Percentiles rank a stretch among this genome's conserved stretches.
phyloP scores from a whole-genome alignment of 306 rosid genomes.

The Vigna radiata region DNA sequence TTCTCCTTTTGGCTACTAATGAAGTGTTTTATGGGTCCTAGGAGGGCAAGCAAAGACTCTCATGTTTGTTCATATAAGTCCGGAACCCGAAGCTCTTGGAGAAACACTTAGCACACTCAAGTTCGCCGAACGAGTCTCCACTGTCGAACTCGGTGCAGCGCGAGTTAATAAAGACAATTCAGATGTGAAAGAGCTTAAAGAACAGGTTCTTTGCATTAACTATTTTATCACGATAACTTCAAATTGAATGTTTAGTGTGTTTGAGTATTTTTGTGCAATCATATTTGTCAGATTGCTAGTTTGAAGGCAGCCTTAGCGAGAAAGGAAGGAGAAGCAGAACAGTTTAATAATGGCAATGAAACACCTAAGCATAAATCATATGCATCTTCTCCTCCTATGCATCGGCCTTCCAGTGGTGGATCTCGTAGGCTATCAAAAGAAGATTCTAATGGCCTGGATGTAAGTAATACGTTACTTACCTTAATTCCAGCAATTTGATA shows the following conservation, averaged over 20 bases:
- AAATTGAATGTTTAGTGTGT: neutral
- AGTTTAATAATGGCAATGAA: slow-evolving; percentile 55
- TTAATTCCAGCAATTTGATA: neutral
- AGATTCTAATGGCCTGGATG: slow-evolving; percentile 65
- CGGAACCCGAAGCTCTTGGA: slow-evolving; percentile 81
- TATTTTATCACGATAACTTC: neutral
- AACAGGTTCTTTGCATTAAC: slow-evolving; percentile 63
- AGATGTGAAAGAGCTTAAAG: slow-evolving; percentile 87
- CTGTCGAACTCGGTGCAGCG: slow-evolving; percentile 89
- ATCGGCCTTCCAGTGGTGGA: slow-evolving; percentile 50
- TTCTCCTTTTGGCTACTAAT: slow-evolving; percentile 7
- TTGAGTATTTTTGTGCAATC: neutral
- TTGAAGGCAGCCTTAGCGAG: slow-evolving; percentile 81
- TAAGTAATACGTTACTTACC: slow-evolving; percentile 49
- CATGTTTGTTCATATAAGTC: slow-evolving; percentile 94
- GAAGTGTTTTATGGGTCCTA: slow-evolving; percentile 37
- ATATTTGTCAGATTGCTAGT: slow-evolving; percentile 63
- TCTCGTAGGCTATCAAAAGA: slow-evolving; percentile 59
- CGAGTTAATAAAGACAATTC: slow-evolving; percentile 69
- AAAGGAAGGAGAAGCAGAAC: slow-evolving; percentile 70
- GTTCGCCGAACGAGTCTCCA: slow-evolving; percentile 92
- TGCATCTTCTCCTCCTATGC: slow-evolving; percentile 67
- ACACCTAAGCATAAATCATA: slow-evolving; percentile 55
- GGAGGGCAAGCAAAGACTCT: slow-evolving; percentile 97
- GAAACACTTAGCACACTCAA: slow-evolving; percentile 94